Base-by-base conservation (phyloP, 192 early-diverging fungal genomes). In the Gryganskiella cystojenkinii region DNA sequence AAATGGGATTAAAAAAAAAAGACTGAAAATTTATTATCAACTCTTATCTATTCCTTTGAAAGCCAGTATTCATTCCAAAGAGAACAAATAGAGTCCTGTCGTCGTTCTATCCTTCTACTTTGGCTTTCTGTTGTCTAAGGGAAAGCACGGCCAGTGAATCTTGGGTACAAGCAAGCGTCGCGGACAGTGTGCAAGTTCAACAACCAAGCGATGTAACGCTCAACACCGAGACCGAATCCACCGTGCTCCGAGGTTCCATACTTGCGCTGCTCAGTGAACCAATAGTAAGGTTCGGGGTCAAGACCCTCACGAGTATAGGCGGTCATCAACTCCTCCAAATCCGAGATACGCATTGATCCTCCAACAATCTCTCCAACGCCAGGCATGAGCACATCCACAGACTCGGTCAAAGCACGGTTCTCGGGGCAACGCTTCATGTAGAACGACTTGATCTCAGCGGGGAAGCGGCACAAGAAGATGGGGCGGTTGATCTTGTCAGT, bases 231-330 rank as follows among this genome's bases (percentile, higher is more conserved):
- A 47, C 98, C 98, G 79, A 94, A 99, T 24, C 98, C 98, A 72
- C 97, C 98, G 66, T 99, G 97, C 64, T 96, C 94, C 67, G 89
- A 90, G 20, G 96, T 92, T 43, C 98, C 97, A 81, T 96, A 99
- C 87, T 98, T 99, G 84, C 98, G 93, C 86, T 99, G 98, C 62
- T 99, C 98, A 44, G 96, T 95, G 85, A 91, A 94, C 98, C 98
- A 99, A 88, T 99, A 98, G 89, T 99, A 99, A 27, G 96, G 95
- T 3, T 83, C 73, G 20, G 96, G 92, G 79, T 99, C 94, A 61
- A 99, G 68, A 62, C 81, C 93, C 82, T 98, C 95, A 35, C 94
- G 90, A 82, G 88, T 85, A 85, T 94, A 96, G 15, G 89, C 96
- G 13, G 84, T 90, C 64, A 93, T 80, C 40, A 98, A 86, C 75